A percentile compares a stretch with the other conserved stretches of the same genome.
Evolutionary conservation across 1,284 basidiomycete genomes (phyloP).

Genomic region (Irpex lacteus): DNA sequence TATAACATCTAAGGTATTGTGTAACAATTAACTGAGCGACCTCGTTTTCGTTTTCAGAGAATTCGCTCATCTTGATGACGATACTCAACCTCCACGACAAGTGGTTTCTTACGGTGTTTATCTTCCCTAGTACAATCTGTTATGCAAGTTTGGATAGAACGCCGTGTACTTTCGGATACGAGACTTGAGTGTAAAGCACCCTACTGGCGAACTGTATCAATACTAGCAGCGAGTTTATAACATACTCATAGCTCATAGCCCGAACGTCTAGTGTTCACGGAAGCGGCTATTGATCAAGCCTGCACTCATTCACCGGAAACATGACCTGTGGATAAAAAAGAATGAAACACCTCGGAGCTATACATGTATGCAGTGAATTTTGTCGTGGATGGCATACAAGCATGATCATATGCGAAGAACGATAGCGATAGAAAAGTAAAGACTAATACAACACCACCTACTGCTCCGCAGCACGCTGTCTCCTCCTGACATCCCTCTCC

Average conservation of each 20-base stretch:
- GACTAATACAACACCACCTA: constrained; percentile 28
- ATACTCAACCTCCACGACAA: background rate
- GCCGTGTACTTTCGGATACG: background rate
- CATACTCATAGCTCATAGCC: too few relatives aligned
- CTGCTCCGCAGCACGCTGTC: constrained; percentile 59
- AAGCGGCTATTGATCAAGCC: too few relatives aligned
- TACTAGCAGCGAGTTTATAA: too few relatives aligned
- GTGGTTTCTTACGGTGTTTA: background rate
- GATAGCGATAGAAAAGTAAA: constrained; percentile 21
- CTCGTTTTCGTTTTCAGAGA: background rate
- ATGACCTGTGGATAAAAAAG: background rate
- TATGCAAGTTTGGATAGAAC: background rate
- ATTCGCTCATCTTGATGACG: background rate
- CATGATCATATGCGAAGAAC: constrained; percentile 40
- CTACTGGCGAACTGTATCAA: background rate
- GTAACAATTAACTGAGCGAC: background rate
- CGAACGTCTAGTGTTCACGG: too few relatives aligned
- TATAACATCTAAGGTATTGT: background rate
- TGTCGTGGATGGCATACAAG: constrained; percentile 43
- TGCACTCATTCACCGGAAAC: background rate
- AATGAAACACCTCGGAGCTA: background rate
- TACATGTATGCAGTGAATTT: constrained; percentile 27
- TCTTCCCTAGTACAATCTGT: background rate
- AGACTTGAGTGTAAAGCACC: background rate
- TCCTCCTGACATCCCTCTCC: constrained; percentile 81